These are phyloP conservation scores for Ustilago bromivora DNA, from an alignment of 1,284 basidiomycete species.

Conservation along the genomic window DNA sequence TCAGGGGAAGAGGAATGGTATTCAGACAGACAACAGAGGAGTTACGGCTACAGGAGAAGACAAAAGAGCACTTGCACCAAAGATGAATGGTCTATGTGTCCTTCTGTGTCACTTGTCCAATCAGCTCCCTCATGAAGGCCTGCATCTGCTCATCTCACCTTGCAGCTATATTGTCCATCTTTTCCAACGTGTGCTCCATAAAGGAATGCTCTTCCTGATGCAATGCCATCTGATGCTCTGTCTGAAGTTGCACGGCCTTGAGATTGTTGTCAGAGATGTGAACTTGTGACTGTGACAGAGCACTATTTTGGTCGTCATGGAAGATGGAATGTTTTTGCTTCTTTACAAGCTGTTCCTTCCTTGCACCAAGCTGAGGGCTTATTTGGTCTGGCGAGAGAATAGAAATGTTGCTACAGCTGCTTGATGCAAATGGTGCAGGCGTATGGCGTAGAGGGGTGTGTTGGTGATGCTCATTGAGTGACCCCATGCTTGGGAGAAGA, in stretches of 20 bases:
- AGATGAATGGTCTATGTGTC: background rate
- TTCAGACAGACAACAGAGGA: background rate
- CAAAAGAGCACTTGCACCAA: background rate
- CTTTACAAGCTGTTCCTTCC: background rate
- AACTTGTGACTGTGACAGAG: constrained; percentile 3
- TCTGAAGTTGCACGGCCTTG: background rate
- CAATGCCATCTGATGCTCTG: constrained; percentile 4
- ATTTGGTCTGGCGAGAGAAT: background rate
- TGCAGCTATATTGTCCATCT: constrained; percentile 9
- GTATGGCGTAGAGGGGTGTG: background rate
- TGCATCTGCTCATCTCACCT: constrained; percentile 9
- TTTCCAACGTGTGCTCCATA: constrained; percentile 4
- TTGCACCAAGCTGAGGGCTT: background rate
- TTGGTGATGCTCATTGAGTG: background rate
- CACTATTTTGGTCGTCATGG: background rate
- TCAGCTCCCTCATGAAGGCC: background rate
- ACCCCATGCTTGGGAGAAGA: background rate
- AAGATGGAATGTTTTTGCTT: background rate
- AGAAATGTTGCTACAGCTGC: background rate
- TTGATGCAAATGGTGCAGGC: background rate
- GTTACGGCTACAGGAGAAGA: background rate
- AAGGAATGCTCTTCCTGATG: constrained; percentile 4
- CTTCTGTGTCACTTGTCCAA: background rate
- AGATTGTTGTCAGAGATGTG: constrained; percentile 9
- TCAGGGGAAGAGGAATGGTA: background rate